Evolutionary conservation across 805 yeast species (phyloP).

Genomic region (Starmera pachycereana): DNA sequence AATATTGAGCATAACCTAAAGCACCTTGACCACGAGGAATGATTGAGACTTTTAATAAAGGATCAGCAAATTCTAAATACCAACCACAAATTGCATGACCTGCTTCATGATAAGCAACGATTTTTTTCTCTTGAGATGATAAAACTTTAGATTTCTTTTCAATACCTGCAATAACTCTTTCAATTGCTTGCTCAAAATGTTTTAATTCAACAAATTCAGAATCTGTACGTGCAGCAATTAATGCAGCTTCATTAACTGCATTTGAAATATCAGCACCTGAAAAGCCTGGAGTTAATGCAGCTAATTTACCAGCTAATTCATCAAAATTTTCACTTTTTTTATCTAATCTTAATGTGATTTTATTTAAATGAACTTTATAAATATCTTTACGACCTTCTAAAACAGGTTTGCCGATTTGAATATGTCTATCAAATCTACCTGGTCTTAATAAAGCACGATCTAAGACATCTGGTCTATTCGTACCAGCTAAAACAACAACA

Average conservation of each 20-base stretch:
- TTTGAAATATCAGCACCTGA: slow-evolving; percentile 98
- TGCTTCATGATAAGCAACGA: slow-evolving; percentile 97
- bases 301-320: slow-evolving; percentile 70
- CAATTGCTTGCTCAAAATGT: slow-evolving; percentile 94
- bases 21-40: slow-evolving; percentile 97
- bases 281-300: slow-evolving; percentile 96
- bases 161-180: slow-evolving; percentile 92
- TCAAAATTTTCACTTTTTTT: slow-evolving; percentile 33
- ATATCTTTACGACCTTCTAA: slow-evolving; percentile 91
- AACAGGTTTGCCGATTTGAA: slow-evolving; percentile 86
- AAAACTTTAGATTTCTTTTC: slow-evolving; percentile 83
- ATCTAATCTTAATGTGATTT: slow-evolving; percentile 48
- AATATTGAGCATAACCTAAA: slow-evolving; percentile 92
- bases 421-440: slow-evolving; percentile 94
- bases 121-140: slow-evolving; percentile 74
- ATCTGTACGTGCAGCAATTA: slow-evolving; percentile 86
- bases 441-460: slow-evolving; percentile 94
- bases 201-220: slow-evolving; percentile 56
- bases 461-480: slow-evolving; percentile 88
- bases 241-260: slow-evolving; percentile 94
- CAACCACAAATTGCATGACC: slow-evolving; percentile 99
- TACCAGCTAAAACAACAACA: slow-evolving; percentile 95
- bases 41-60: slow-evolving; percentile 88
- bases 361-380: slow-evolving; percentile 74
- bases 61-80: slow-evolving; percentile 87